These are phyloP conservation scores for Calonectria pseudoturangicola DNA, from an alignment of 2,329 filamentous ascomycete genomes.

Conservation along the genomic window DNA sequence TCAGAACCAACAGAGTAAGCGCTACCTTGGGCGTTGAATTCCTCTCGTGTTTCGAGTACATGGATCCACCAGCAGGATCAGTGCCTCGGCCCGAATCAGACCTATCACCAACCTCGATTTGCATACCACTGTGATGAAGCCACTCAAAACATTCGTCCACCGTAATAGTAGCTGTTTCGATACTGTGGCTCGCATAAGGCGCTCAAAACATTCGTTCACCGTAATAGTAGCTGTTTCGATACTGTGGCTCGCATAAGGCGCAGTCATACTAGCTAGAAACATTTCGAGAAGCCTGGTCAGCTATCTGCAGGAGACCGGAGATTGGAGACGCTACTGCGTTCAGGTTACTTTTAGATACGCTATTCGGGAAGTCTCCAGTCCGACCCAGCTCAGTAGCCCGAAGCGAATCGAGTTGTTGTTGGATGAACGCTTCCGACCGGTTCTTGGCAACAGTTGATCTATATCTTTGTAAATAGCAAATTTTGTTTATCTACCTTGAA, in stretches of 20 bases:
- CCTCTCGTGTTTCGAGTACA: too few species aligned
- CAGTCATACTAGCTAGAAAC: neutral
- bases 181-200: neutral
- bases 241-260: neutral
- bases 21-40: too few species aligned
- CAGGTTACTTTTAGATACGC: neutral
- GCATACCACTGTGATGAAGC: too few species aligned
- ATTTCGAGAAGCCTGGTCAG: slow-evolving; percentile 1
- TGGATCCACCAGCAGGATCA: too few species aligned
- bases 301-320: neutral
- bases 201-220: too few species aligned
- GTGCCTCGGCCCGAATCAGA: too few species aligned
- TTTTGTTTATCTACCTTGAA: neutral
- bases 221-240: neutral
- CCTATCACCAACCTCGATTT: too few species aligned
- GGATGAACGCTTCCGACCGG: neutral
- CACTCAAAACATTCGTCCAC: neutral
- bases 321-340: neutral
- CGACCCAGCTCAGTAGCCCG: neutral
- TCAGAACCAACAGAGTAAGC: too few species aligned
- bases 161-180: neutral
- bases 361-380: slow-evolving; percentile 1
- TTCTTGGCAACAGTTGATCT: neutral
- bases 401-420: neutral
- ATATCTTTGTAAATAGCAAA: neutral